phyloP scores from a whole-genome alignment of 2,329 filamentous ascomycete species.

The Herpotrichia juniperi region DNA sequence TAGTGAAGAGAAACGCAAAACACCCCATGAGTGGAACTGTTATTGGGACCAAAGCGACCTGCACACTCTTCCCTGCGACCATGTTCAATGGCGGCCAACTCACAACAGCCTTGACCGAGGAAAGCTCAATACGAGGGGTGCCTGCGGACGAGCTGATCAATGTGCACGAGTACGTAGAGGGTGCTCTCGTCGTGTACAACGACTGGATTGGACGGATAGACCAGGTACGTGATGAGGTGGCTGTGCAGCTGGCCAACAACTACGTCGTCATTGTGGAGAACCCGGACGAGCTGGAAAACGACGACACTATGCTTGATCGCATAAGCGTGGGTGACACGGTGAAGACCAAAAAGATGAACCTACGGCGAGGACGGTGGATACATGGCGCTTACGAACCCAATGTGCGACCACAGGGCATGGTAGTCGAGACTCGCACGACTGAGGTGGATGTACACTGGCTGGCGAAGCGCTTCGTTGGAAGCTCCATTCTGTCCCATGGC shows the following conservation, averaged over 20 bases:
- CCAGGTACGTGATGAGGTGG: constrained; percentile 56
- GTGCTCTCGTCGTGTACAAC: constrained; percentile 60
- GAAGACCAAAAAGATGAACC: constrained; percentile 57
- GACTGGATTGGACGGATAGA: constrained; percentile 63
- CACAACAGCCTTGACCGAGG: constrained; percentile 30
- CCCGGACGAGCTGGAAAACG: constrained; percentile 48
- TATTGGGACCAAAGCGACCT: constrained; percentile 54
- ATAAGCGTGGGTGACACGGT: constrained; percentile 57
- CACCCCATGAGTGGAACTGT: constrained; percentile 62
- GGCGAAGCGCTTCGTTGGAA: constrained; percentile 48
- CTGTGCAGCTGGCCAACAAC: constrained; percentile 58
- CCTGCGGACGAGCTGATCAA: constrained; percentile 53
- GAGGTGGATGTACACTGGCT: constrained; percentile 60
- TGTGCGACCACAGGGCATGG: constrained; percentile 56
- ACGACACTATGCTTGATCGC: constrained; percentile 41
- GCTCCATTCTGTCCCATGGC: constrained; percentile 15
- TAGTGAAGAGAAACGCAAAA: constrained; percentile 57
- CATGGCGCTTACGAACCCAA: constrained; percentile 59
- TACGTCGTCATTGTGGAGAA: constrained; percentile 60
- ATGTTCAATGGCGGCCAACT: constrained; percentile 31
- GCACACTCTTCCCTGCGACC: constrained; percentile 49
- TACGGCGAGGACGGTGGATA: constrained; percentile 60
- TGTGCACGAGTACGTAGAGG: constrained; percentile 54
- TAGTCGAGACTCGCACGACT: constrained; percentile 57
- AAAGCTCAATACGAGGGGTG: constrained; percentile 47